Evolutionary conservation across 495 filamentous ascomycete species (phyloP), one percentile per base, ranked within the genome.

Genomic region (Xylaria acuta): DNA sequence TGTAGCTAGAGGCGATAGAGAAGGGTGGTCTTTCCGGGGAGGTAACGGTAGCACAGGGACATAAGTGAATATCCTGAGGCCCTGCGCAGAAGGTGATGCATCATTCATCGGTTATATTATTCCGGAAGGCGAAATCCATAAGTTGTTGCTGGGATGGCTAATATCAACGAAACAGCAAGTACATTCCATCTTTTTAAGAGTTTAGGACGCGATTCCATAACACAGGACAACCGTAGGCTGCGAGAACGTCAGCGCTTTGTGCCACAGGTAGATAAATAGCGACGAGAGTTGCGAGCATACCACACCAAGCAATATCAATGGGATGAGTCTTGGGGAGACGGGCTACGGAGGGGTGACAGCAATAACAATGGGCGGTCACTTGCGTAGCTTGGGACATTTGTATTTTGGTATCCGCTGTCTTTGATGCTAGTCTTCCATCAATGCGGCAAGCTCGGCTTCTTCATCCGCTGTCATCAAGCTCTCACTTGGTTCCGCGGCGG

Each of bases 391-490:
- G 9, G 64, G 40, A 36, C 18, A 12, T 47, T 3, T 16, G 12
- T 1, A 41, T 22, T 53, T 36, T 18, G 12, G 64, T 6, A 58
- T 59, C 5, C 0, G 9, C 12, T 34, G 6, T 58, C 43, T 58
- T 6, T 14, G 25, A 8, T 32, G 8, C 60, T 72, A 73, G 38
- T 90, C 87, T 54, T 88, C 93, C 94, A 98, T 94, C 75, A 97
- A 82, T 70, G 92, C 95, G 32, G 93, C 94, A 72, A 97, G 83
- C 80, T 97, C 95, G 22, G 90, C 90, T 77, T 98, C 93, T 80
- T 96, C 93, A 67, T 97, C 93, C 45, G 87, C 88, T 4, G 92
- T 94, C 75, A 95, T 84, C 80, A 92, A 75, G 7, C 79, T 77
- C 22, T 81, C 80, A 30, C 70, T 60, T 14, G 75, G 76, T 51